Conservation (phyloP, 345 rosid genomes). For the Linum tenue region DNA sequence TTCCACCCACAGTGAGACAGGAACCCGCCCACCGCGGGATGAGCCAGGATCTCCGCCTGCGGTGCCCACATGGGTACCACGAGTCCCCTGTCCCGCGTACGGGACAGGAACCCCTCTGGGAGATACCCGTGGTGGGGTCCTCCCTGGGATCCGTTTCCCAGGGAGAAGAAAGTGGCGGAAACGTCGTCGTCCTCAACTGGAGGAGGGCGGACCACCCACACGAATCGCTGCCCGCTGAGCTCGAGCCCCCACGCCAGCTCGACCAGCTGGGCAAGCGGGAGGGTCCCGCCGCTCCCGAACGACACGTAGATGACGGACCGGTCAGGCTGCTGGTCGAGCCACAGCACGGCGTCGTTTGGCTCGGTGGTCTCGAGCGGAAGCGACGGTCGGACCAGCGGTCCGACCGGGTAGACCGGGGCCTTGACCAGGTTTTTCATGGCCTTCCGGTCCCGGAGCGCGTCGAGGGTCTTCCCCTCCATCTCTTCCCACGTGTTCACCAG, state of each 20-base stretch:
- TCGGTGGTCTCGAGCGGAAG: background rate
- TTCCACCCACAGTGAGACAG: constrained; percentile 77
- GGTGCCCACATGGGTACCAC: constrained; percentile 59
- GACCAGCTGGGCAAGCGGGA: constrained; percentile 32
- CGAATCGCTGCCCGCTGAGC: constrained; percentile 43
- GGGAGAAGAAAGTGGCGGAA: constrained; percentile 20
- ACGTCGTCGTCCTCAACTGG: constrained; percentile 19
- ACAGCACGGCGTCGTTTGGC: constrained; percentile 10
- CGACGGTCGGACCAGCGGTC: constrained; percentile 25
- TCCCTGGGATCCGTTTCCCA: background rate
- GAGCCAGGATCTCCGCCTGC: constrained; percentile 44
- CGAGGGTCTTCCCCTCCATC: constrained; percentile 34
- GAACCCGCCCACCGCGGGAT: constrained; percentile 51
- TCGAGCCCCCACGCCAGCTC: constrained; percentile 68
- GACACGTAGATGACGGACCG: constrained; percentile 56
- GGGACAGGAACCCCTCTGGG: constrained; percentile 47
- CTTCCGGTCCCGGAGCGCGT: constrained; percentile 23
- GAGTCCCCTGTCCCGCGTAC: constrained; percentile 31
- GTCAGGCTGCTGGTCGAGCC: constrained; percentile 45
- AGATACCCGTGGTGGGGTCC: constrained; percentile 18
- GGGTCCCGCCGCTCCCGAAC: constrained; percentile 66
- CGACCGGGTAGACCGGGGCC: constrained; percentile 37
- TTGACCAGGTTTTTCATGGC: constrained; percentile 14
- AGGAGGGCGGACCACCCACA: constrained; percentile 47
- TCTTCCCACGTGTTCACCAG: constrained; percentile 46